Percentiles rank a stretch among this genome's conserved stretches.
These are phyloP conservation scores for Phyllosticta capitalensis DNA, from an alignment of 2,329 filamentous ascomycete genomes.

Conservation along the genomic window DNA sequence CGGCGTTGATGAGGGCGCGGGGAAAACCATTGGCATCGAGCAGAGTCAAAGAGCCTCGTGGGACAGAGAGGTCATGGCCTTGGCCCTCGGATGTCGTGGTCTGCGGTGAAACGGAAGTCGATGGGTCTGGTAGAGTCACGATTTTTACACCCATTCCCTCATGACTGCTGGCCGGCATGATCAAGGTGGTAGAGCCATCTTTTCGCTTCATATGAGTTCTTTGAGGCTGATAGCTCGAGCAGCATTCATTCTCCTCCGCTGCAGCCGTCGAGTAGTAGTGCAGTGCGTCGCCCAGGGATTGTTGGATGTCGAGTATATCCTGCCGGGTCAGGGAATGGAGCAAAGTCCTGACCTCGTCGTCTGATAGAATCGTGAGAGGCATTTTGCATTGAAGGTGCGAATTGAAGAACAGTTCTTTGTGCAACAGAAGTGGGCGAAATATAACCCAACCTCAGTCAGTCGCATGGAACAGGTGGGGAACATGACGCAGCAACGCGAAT, in stretches of 20 bases:
- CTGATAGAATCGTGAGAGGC: constrained; percentile 52
- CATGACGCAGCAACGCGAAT: neutral
- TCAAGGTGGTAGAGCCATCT: constrained; percentile 53
- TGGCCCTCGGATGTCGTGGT: constrained; percentile 14
- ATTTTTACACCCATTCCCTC: constrained; percentile 56
- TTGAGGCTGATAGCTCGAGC: constrained; percentile 51
- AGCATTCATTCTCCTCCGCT: constrained; percentile 46
- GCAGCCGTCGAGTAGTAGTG: constrained; percentile 56
- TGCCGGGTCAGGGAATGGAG: constrained; percentile 47
- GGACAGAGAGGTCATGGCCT: constrained; percentile 33
- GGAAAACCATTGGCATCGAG: constrained; percentile 49
- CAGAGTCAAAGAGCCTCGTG: constrained; percentile 49
- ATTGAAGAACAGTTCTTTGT: neutral
- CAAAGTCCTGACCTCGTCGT: constrained; percentile 45
- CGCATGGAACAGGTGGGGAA: neutral
- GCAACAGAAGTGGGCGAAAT: neutral
- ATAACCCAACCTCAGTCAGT: neutral
- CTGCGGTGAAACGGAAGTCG: constrained; percentile 12
- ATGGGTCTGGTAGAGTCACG: constrained; percentile 35
- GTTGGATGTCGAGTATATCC: constrained; percentile 49
- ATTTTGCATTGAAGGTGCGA: constrained; percentile 26
- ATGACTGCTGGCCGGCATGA: constrained; percentile 57
- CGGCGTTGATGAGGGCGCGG: constrained; percentile 55
- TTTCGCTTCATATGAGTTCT: constrained; percentile 51
- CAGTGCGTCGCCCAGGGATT: constrained; percentile 49